These are phyloP conservation scores for Amanita rubescens DNA, from an alignment of 768 basidiomycete genomes.

Conservation along the genomic window DNA sequence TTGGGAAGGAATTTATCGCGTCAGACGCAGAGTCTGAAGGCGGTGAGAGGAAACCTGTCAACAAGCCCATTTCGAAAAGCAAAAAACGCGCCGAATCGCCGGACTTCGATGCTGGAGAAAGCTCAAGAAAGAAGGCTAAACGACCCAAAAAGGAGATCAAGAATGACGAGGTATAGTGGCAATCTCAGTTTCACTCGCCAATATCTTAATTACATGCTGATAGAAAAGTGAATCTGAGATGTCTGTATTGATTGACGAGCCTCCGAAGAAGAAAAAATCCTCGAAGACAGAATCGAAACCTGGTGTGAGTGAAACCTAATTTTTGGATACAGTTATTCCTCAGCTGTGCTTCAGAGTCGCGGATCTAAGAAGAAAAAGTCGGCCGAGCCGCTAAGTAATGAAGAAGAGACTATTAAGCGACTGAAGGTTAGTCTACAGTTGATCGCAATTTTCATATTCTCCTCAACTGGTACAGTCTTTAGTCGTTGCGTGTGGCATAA, in stretches of 20 bases:
- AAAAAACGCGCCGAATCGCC: neutral
- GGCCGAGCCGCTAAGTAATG: conserved; percentile 37
- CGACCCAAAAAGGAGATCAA: neutral
- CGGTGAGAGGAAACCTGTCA: neutral
- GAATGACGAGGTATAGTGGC: neutral
- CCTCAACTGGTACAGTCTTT: conserved; percentile 38
- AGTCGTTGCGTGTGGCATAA: conserved; percentile 67
- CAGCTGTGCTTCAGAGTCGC: conserved; percentile 13
- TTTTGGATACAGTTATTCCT: neutral
- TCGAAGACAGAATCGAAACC: conserved; percentile 10
- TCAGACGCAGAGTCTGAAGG: conserved; percentile 2
- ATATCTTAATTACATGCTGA: conserved; percentile 4
- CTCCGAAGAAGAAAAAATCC: conserved; percentile 33
- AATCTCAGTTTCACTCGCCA: neutral
- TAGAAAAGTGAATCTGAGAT: conserved; percentile 50
- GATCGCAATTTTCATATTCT: neutral
- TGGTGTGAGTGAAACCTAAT: conserved; percentile 24
- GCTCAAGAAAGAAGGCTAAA: neutral
- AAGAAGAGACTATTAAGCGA: conserved; percentile 68
- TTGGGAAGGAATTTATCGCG: neutral
- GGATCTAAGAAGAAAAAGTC: conserved; percentile 22
- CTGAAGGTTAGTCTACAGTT: conserved; percentile 49
- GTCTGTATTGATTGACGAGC: conserved; percentile 53
- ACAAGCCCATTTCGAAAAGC: neutral
- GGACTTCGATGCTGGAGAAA: neutral